A percentile compares a stretch with the other conserved stretches of the same genome.
These are phyloP conservation scores for Cryptosporidium sp. DNA, from an alignment of 169 alveolate species.

Conservation along the genomic window DNA sequence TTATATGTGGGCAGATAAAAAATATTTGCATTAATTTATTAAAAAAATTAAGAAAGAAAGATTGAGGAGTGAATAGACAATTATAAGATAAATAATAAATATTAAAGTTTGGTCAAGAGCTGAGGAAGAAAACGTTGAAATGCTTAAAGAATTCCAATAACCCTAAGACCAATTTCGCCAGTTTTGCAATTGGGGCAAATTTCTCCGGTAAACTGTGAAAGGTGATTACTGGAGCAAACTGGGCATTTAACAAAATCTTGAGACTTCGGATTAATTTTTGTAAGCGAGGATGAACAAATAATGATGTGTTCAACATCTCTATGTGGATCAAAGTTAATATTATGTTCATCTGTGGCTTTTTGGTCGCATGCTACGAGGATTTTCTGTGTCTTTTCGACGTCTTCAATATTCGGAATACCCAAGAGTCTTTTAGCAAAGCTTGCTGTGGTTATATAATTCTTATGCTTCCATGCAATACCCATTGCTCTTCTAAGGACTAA, in stretches of 20 bases:
- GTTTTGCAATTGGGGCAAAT: conserved; percentile 53
- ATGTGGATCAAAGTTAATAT: conserved; percentile 78
- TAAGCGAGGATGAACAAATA: conserved; percentile 52
- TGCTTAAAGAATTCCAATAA: conserved; percentile 36
- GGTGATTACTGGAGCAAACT: conserved; percentile 44
- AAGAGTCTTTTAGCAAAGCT: conserved; percentile 78
- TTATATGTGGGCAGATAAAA: background rate
- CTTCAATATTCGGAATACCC: conserved; percentile 76
- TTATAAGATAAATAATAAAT: background rate
- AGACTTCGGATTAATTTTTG: conserved; percentile 55
- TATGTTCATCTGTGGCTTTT: conserved; percentile 80
- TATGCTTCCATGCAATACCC: conserved; percentile 90
- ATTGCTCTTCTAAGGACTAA: conserved; percentile 86
- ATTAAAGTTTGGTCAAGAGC: background rate
- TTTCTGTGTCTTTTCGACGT: conserved; percentile 78
- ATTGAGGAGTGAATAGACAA: background rate
- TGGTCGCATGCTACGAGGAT: conserved; percentile 81
- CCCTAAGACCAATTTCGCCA: conserved; percentile 73
- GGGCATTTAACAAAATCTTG: conserved; percentile 69
- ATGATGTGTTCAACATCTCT: conserved; percentile 74
- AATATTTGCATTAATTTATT: no score
- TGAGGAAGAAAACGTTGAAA: background rate
- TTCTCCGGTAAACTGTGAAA: conserved; percentile 52
- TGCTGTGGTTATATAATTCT: conserved; percentile 86
- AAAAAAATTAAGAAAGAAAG: background rate